Percentiles rank a stretch among this genome's conserved stretches.
These are phyloP conservation scores for Skeletonema marinoi DNA, from an alignment of 108 stramenopile species.

Conservation along the genomic window DNA sequence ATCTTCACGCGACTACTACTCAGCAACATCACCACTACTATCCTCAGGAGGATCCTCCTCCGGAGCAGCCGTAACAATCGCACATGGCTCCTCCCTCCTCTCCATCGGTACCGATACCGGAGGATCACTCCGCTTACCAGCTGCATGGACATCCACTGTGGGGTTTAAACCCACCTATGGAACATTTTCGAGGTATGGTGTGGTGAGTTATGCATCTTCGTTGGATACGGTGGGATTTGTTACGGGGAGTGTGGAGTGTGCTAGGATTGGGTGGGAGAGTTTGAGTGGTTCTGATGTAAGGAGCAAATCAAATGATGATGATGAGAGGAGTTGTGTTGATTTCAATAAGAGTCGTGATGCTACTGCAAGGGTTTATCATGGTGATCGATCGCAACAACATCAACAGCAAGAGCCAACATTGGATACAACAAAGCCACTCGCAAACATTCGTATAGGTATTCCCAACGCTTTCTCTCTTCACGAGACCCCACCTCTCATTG, in stretches of 20 bases:
- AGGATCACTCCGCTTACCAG: slow-evolving; percentile 94
- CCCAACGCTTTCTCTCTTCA: slow-evolving; percentile 78
- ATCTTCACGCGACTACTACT: neutral
- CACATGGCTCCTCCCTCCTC: slow-evolving; percentile 78
- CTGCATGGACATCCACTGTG: slow-evolving; percentile 92
- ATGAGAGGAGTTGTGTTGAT: neutral
- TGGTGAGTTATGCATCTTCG: slow-evolving; percentile 94
- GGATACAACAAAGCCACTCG: slow-evolving; percentile 31
- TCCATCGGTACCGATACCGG: slow-evolving; percentile 98
- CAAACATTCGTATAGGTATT: slow-evolving; percentile 75
- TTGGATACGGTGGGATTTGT: slow-evolving; percentile 94
- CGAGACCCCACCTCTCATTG: slow-evolving; percentile 68
- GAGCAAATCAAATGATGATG: neutral
- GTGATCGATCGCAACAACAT: neutral
- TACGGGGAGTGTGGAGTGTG: slow-evolving; percentile 65
- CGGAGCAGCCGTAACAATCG: slow-evolving; percentile 92
- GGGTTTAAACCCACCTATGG: slow-evolving; percentile 98
- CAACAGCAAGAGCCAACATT: neutral
- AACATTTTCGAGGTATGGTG: slow-evolving; percentile 85
- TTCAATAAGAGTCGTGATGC: slow-evolving; percentile 52
- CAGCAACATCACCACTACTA: slow-evolving; percentile 31
- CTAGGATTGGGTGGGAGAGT: slow-evolving; percentile 51
- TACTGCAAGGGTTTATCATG: slow-evolving; percentile 49
- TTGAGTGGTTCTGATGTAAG: slow-evolving; percentile 25
- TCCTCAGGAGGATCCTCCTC: slow-evolving; percentile 90